A percentile compares a stretch with the other conserved stretches of the same genome.
phyloP scores from a whole-genome alignment of 345 rosid genomes.

The Acer saccharum region DNA sequence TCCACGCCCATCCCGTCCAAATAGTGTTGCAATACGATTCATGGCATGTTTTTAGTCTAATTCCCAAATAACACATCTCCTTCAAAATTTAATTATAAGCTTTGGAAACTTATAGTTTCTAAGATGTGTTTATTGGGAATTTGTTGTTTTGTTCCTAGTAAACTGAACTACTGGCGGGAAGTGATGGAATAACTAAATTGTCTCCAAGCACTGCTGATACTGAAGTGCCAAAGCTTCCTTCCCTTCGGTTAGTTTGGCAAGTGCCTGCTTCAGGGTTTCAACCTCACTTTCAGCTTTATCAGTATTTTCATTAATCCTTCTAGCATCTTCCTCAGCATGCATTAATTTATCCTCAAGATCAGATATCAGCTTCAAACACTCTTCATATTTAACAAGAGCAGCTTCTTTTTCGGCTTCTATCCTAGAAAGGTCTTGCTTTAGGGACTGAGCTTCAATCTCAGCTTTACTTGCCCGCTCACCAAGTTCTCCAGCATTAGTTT shows the following conservation, averaged over 20 bases:
- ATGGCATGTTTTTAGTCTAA: not conserved
- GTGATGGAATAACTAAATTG: constrained; percentile 30
- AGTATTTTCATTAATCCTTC: constrained; percentile 49
- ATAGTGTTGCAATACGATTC: constrained; percentile 10
- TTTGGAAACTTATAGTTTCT: not conserved
- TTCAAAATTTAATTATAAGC: not conserved
- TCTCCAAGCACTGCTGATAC: constrained; percentile 77
- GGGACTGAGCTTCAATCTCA: constrained; percentile 54
- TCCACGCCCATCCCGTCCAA: not conserved
- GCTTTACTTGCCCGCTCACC: constrained; percentile 62
- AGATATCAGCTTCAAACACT: constrained; percentile 60
- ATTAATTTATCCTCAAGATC: constrained; percentile 60
- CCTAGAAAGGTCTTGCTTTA: constrained; percentile 56
- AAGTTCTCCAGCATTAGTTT: constrained; percentile 63
- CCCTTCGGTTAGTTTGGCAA: constrained; percentile 60
- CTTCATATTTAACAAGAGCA: constrained; percentile 53
- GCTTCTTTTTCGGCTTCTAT: constrained; percentile 72
- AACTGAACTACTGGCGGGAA: constrained; percentile 2
- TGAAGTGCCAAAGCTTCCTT: constrained; percentile 66
- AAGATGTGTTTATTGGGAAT: not conserved
- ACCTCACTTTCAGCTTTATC: constrained; percentile 72
- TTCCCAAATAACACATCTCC: not conserved
- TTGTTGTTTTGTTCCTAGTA: constrained; percentile 1
- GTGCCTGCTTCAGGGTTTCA: constrained; percentile 61
- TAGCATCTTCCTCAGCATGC: constrained; percentile 61